Evolutionary conservation across 176 grass and related monocot genomes (phyloP), one percentile per base, ranked within the genome.

Genomic region (Phragmites australis): DNA sequence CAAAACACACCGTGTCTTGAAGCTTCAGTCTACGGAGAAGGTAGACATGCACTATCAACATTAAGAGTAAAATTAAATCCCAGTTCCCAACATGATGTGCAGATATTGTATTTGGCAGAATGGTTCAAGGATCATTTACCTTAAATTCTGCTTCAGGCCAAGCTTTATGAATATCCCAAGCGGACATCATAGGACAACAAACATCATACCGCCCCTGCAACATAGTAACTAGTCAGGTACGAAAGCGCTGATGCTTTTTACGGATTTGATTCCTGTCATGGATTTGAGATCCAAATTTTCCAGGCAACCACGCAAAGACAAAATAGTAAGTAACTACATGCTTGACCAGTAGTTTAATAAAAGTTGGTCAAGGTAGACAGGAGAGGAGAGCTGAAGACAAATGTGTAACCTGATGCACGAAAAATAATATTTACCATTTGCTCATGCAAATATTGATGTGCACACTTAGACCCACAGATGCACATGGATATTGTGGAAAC

Each of bases 121-220:
- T 51, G 6, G 40, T 52, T 44, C n/a, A 65, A 50, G 9, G 64
- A 76, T 42, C 29, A 64, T 69, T 78, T 61, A 93, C 92, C 81
- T 95, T 93, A 18, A 99, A 81, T 89, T 99, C 92, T 52, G 96
- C 92, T 81, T 99, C 96, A 70, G 90, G 92, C 92, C 96, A 99
- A 85, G 84, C 86, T 90, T 95, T 99, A 83, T 95, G 92, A 85
- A 99, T 92, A 89, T 99, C 92, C 96, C 96, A 95, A 46, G 96
- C 92, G 1, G 96, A 95, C 92, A 99, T 93, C 96, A 99, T 99
- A 26, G 96, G 92, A 61, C 96, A 99, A 57, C 90, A 94, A 75
- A 88, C 79, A 89, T 99, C 92, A 80, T 99, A 99, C 67, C 96
- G 82, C 50, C 96, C 96, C 92, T 99, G 76, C 45, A 85, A 75